Evolutionary conservation across 2,329 filamentous ascomycete species (phyloP), one percentile per base, ranked within the genome.

Genomic region (Penicillium palitans): DNA sequence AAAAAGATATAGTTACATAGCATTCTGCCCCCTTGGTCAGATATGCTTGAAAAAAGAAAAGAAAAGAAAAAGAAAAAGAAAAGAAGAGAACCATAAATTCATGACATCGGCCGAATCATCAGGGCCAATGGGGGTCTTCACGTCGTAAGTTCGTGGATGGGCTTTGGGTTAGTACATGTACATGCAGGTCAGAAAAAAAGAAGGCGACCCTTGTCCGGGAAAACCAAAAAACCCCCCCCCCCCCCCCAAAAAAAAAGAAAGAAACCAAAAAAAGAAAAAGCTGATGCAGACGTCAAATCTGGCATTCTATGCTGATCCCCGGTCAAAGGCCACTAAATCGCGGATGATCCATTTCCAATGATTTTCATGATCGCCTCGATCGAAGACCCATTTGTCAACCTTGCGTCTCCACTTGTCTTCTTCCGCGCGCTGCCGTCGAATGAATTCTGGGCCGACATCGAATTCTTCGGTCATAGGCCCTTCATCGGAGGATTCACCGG

Each of bases 391-490:
- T 69, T 85, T 87, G 72, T 90, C 88, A 66, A 93, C 93, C 77
- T 93, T 93, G 73, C 88, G 87, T 66, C 89, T 84, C 95, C 95
- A 99, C 61, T 90, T 84, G 48, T 91, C 88, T 77, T 99, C 95
- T 76, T 99, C 95, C 69, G 93, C 91, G 59, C 90, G 84, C 72
- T 98, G 93, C 62, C 93, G 83, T 67, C 88, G 84, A 62, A 98
- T 88, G 71, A 98, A 99, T 74, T 96, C 91, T 3, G 93, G 95
- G 0, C 95, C 95, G 56, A 99, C 91, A 72, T 99, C 95, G 69
- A 99, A 99, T 73, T 99, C 95, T 76, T 99, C 95, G 52, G 91
- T 91, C 13, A 97, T 90, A 50, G 91, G 85, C 83, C 90, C 93
- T 70, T 93, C 89, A 68, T 92, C 89, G 58, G 76, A 78, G 8